phyloP scores from a whole-genome alignment of 176 grass and related monocot species.

The Raddia distichophylla region DNA sequence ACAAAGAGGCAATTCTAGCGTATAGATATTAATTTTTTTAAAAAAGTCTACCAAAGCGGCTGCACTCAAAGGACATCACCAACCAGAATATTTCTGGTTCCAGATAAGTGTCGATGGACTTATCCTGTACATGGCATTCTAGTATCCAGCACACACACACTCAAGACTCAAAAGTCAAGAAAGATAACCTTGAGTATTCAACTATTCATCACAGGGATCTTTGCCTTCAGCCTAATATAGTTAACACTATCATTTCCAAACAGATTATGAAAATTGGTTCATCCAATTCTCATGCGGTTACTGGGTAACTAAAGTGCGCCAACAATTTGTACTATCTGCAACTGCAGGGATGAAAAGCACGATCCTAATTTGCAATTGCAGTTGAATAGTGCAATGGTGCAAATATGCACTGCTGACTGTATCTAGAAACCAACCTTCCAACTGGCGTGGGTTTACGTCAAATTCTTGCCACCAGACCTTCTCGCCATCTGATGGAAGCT shows the following conservation, averaged over 20 bases:
- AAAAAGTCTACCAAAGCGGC: neutral
- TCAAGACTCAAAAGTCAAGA: slow-evolving; percentile 10
- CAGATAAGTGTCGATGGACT: neutral
- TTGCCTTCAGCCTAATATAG: slow-evolving; percentile 16
- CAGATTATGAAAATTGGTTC: neutral
- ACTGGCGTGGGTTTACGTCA: slow-evolving; percentile 89
- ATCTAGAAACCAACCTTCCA: slow-evolving; percentile 86
- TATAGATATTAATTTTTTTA: neutral
- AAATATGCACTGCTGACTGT: slow-evolving; percentile 23
- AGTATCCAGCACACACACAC: neutral
- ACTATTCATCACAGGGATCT: neutral
- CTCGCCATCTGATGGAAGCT: slow-evolving; percentile 93
- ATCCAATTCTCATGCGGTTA: slow-evolving; percentile 5
- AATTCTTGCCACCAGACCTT: slow-evolving; percentile 98
- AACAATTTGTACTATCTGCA: neutral
- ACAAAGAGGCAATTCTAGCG: neutral
- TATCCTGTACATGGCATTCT: neutral
- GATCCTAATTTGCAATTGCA: neutral
- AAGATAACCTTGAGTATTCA: neutral
- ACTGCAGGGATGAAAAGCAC: neutral
- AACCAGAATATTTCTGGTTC: slow-evolving; percentile 4
- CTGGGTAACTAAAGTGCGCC: slow-evolving; percentile 16
- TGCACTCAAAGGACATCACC: neutral
- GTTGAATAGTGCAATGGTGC: slow-evolving; percentile 33
- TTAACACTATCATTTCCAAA: slow-evolving; percentile 15